Percentiles rank a stretch among this genome's conserved stretches.
phyloP scores from a whole-genome alignment of 768 basidiomycete genomes.

The Amanita pseudoporphyria region DNA sequence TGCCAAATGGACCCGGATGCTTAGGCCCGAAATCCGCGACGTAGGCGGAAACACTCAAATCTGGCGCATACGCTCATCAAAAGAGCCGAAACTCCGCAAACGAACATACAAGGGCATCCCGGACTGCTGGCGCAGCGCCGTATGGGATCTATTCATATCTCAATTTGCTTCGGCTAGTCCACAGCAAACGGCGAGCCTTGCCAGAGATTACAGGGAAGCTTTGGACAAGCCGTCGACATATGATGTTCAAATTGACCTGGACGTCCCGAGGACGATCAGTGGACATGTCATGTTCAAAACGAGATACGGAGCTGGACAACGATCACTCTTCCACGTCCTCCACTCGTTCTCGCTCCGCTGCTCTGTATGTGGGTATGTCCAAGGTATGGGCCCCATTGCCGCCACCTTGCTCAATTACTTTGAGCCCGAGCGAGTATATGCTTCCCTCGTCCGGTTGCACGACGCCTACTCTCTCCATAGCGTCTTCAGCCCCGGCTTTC shows the following conservation, averaged over 20 bases:
- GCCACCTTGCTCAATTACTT: slow-evolving; percentile 92
- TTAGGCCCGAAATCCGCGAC: slow-evolving; percentile 58
- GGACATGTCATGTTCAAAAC: slow-evolving; percentile 94
- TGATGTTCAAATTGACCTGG: slow-evolving; percentile 96
- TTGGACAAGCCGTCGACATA: slow-evolving; percentile 78
- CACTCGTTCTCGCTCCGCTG: slow-evolving; percentile 89
- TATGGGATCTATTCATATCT: slow-evolving; percentile 79
- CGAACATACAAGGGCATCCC: slow-evolving; percentile 94
- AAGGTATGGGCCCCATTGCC: slow-evolving; percentile 98
- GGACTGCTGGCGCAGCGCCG: slow-evolving; percentile 89
- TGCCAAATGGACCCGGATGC: slow-evolving; percentile 92
- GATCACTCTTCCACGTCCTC: slow-evolving; percentile 89
- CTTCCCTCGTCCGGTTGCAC: slow-evolving; percentile 80
- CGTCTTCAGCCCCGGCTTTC: slow-evolving; percentile 91
- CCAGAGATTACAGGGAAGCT: slow-evolving; percentile 44
- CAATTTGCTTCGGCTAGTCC: slow-evolving; percentile 36
- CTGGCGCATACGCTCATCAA: slow-evolving; percentile 62
- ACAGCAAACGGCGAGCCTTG: slow-evolving; percentile 33
- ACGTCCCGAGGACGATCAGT: slow-evolving; percentile 92
- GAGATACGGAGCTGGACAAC: slow-evolving; percentile 92
- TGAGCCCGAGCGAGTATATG: slow-evolving; percentile 82
- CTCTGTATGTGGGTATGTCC: slow-evolving; percentile 85
- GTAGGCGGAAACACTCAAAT: slow-evolving; percentile 64
- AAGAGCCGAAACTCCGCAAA: slow-evolving; percentile 58
- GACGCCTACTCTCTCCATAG: slow-evolving; percentile 80